These are phyloP conservation scores for Rheum nobile DNA, from an alignment of 148 eudicot species.

Conservation along the genomic window DNA sequence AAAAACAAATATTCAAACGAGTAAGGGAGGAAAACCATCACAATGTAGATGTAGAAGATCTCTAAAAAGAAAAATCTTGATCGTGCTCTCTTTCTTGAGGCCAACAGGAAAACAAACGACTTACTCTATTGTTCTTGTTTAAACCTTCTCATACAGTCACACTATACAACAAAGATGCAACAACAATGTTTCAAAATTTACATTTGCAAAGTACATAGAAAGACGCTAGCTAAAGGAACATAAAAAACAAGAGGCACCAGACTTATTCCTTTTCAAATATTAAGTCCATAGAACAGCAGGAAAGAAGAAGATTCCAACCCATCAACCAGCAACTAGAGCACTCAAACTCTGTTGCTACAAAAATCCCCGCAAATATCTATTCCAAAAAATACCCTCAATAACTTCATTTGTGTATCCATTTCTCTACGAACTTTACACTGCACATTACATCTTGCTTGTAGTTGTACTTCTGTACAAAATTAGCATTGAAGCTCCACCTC, in stretches of 20 bases:
- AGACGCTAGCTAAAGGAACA: not conserved
- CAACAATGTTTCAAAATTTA: not conserved
- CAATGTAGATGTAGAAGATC: not conserved
- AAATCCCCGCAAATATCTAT: not conserved
- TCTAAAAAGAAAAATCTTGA: not conserved
- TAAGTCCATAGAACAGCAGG: not conserved
- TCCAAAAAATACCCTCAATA: not conserved
- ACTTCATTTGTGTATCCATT: not conserved
- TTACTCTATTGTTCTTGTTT: not conserved
- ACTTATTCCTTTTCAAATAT: not conserved
- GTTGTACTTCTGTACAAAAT: not conserved
- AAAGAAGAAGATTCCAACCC: not conserved
- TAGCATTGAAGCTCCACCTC: not conserved
- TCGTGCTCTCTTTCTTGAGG: not conserved
- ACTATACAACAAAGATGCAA: not conserved
- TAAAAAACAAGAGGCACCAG: not conserved
- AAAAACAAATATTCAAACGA: not conserved
- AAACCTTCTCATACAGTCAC: not conserved
- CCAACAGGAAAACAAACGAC: not conserved
- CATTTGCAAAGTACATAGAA: not conserved
- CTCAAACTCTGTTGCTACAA: not conserved
- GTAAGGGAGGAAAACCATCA: not conserved
- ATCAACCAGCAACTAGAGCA: not conserved
- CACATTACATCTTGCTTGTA: not conserved
- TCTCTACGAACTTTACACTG: not conserved